phyloP scores from a whole-genome alignment of 108 stramenopile species.

The Skeletonema costatum region DNA sequence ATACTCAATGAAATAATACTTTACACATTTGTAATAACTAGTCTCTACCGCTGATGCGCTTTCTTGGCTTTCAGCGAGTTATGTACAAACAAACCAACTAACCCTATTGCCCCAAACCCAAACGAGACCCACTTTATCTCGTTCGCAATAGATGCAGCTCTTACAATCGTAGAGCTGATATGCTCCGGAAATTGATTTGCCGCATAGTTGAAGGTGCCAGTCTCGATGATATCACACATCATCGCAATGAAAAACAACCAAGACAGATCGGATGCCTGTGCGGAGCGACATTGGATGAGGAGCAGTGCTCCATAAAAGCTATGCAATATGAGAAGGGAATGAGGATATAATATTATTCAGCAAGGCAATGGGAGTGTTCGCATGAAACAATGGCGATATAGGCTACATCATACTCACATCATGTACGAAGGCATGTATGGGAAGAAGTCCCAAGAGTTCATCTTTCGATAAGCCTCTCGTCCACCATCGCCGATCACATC shows the following conservation, averaged over 20 bases:
- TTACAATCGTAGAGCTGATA: background rate
- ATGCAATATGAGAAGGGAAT: background rate
- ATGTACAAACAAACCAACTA: slow-evolving; percentile 1
- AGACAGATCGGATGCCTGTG: background rate
- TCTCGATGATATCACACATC: slow-evolving; percentile 7
- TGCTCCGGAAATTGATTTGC: slow-evolving; percentile 8
- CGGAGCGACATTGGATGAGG: slow-evolving; percentile 4
- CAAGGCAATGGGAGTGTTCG: background rate
- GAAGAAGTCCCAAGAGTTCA: slow-evolving; percentile 12
- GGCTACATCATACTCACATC: background rate
- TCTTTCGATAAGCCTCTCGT: slow-evolving; percentile 3
- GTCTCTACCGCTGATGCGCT: background rate
- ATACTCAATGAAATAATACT: background rate
- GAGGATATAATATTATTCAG: background rate
- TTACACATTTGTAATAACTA: background rate
- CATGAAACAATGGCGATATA: background rate
- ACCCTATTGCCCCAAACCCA: background rate
- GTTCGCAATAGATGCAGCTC: slow-evolving; percentile 4
- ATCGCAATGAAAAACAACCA: background rate
- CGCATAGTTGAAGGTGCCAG: slow-evolving; percentile 5
- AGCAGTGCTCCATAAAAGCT: slow-evolving; percentile 12
- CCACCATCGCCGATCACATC: background rate
- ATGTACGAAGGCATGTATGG: slow-evolving; percentile 12
- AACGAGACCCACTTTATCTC: slow-evolving; percentile 4
- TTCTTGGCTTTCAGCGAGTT: background rate